Conservation (phyloP, 2,329 filamentous ascomycete genomes). For the Fusarium nygamai region DNA sequence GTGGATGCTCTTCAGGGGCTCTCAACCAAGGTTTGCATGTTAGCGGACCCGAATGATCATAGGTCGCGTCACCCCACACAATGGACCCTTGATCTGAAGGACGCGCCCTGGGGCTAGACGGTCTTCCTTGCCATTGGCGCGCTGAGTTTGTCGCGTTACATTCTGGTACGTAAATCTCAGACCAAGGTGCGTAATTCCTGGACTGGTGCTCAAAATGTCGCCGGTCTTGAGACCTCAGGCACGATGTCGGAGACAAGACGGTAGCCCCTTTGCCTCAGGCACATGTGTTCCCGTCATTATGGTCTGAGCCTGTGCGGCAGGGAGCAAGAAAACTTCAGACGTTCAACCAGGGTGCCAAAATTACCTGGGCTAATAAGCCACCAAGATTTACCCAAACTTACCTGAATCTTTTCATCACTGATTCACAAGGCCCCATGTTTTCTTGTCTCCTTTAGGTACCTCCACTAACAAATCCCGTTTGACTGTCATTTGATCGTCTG, state of each 20-base stretch:
- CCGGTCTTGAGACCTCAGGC: conserved; percentile 34
- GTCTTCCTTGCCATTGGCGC: neutral
- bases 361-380: neutral
- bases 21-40: conserved; percentile 1
- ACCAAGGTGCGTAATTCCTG: conserved; percentile 36
- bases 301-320: conserved; percentile 30
- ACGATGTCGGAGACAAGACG: conserved; percentile 18
- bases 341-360: neutral
- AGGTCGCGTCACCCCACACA: conserved; percentile 33
- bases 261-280: conserved; percentile 46
- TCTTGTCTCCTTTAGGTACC: neutral
- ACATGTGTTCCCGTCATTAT: conserved; percentile 27
- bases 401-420: neutral
- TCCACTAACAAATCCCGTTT: conserved; percentile 21
- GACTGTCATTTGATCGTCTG: conserved; percentile 11
- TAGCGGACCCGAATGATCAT: conserved; percentile 8
- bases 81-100: conserved; percentile 34
- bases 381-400: rapidly evolving
- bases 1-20: conserved; percentile 36
- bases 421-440: rapidly evolving
- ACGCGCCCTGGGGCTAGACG: conserved; percentile 9
- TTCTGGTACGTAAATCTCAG: conserved; percentile 36
- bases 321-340: neutral
- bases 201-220: neutral
- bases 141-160: conserved; percentile 2